Evolutionary conservation across 192 early-diverging fungal genomes (phyloP).

Genomic region (Linnemannia exigua): DNA sequence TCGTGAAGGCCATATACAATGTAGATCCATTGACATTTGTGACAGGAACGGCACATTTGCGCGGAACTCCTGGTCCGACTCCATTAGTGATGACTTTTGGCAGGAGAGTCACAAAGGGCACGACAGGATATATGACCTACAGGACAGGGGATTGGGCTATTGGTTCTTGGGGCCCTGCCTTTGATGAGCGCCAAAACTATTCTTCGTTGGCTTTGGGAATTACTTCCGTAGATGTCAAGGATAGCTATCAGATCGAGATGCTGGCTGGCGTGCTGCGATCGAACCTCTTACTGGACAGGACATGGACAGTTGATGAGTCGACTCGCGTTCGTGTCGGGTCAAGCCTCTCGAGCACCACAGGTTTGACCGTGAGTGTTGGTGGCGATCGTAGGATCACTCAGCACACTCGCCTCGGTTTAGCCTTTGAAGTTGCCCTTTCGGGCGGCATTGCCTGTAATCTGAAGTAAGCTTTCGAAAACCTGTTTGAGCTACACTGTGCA

Average conservation of each 20-base stretch:
- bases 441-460: constrained; percentile 72
- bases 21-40: constrained; percentile 70
- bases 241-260: constrained; percentile 62
- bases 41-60: constrained; percentile 65
- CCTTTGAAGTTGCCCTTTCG: constrained; percentile 69
- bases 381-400: constrained; percentile 69
- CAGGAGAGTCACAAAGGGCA: constrained; percentile 67
- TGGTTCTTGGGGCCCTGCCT: constrained; percentile 72
- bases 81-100: constrained; percentile 72
- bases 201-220: constrained; percentile 68
- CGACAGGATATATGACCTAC: constrained; percentile 83
- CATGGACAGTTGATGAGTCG: constrained; percentile 57
- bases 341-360: constrained; percentile 61
- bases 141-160: constrained; percentile 82
- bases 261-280: constrained; percentile 68
- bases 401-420: constrained; percentile 68
- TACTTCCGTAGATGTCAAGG: constrained; percentile 48
- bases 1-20: constrained; percentile 68
- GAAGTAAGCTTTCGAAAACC: constrained; percentile 38
- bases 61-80: constrained; percentile 74
- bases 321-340: constrained; percentile 58
- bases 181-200: constrained; percentile 41
- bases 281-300: constrained; percentile 63
- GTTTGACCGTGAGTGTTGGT: constrained; percentile 62
- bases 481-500: background rate